Evolutionary conservation across 2,329 filamentous ascomycete genomes (phyloP).

Genomic region (Myriosclerotinia scirpicola): DNA sequence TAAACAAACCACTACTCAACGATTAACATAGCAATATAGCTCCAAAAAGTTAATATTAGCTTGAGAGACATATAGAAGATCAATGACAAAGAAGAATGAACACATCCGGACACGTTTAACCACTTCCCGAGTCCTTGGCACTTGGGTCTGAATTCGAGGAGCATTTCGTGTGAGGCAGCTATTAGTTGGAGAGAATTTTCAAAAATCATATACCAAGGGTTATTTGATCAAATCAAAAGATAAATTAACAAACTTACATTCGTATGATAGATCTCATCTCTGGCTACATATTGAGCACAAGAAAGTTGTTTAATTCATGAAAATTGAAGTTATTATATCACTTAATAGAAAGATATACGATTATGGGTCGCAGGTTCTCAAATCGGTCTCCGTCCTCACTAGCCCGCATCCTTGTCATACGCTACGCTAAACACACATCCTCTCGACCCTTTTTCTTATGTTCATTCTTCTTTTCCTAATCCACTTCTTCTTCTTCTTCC

Average conservation of each 20-base stretch:
- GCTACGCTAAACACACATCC: slow-evolving; percentile 35
- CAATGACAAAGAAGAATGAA: slow-evolving; percentile 11
- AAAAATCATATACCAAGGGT: slow-evolving; percentile 23
- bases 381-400: slow-evolving; percentile 22
- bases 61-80: neutral
- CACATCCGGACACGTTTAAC: slow-evolving; percentile 4
- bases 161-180: slow-evolving; percentile 12
- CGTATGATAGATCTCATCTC: slow-evolving; percentile 43
- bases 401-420: slow-evolving; percentile 19
- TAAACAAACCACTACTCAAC: slow-evolving; percentile 10
- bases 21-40: neutral
- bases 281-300: slow-evolving; percentile 66
- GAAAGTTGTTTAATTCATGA: slow-evolving; percentile 45
- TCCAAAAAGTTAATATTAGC: neutral
- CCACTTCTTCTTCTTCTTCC: slow-evolving; percentile 38
- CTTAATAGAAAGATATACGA: neutral
- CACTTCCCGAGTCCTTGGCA: slow-evolving; percentile 14
- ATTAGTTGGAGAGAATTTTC: slow-evolving; percentile 14
- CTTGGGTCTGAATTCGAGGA: slow-evolving; percentile 20
- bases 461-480: slow-evolving; percentile 24
- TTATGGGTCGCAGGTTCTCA: slow-evolving; percentile 23
- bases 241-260: slow-evolving; percentile 41
- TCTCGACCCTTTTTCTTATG: slow-evolving; percentile 21
- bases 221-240: slow-evolving; percentile 29
- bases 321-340: neutral